Base-by-base conservation (phyloP, 805 yeast genomes). In the Lipomyces japonicus region DNA sequence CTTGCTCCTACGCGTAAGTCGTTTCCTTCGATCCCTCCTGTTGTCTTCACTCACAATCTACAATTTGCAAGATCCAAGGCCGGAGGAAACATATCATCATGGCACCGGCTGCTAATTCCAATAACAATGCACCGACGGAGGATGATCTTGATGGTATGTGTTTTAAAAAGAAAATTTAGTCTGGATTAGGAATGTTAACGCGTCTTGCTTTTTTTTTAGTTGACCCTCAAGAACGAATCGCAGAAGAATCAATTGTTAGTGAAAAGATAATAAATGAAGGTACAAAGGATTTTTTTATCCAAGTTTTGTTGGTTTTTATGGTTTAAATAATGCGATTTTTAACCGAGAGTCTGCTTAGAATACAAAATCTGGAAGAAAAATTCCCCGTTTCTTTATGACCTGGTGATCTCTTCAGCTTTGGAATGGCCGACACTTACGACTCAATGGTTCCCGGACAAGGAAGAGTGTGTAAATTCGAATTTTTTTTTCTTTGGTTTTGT, bases 291-390 rank as follows among this genome's bases (percentile, higher is more conserved):
- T n/a, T 31, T 23, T 35, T 37, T 16, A 30, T 12, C 4, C 26
- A 1, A 12, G 4, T n/a, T 12, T 19, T 21, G 22, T 6, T 23
- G 14, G 3, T 19, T 10, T 5, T 18, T 38, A 9, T 38, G 22
- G 12, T 9, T 22, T 7, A 12, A 38, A 14, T 23, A 22, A 12
- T 6, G 9, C 18, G 12, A 18, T 6, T 23, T 9, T 19, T 24
- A 5, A 25, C 42, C 23, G 2, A 25, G 14, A 19, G 25, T 14
- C 18, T 35, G 16, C 45, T 57, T 56, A 64, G 76, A 76, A 46
- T 81, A 81, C 64, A 64, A 74, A 16, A 68, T 71, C 21, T 81
- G 84, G 84, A 80, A 80, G 68, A 82, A 81, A 59, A 81, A 81
- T 60, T 66, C 80, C 1, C 80, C 78, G 4, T 69, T 73, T 30